Evolutionary conservation across 2,329 filamentous ascomycete genomes (phyloP), one percentile per base, ranked within the genome.

Genomic region (Xylariaceae sp.): DNA sequence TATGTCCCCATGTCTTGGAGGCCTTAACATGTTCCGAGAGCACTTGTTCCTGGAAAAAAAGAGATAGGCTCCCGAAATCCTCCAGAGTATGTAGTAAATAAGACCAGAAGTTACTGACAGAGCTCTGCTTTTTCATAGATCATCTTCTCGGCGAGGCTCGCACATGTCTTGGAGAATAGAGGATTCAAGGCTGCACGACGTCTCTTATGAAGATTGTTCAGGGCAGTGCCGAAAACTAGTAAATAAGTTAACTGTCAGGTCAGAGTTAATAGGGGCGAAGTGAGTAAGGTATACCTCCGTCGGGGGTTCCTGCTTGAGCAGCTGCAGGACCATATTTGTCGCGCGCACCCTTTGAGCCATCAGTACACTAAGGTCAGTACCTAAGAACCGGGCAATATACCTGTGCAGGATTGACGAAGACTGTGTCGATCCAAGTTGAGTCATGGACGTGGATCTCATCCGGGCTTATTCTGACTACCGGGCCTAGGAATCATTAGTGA

Each of bases 401-500:
- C 14, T 55, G 50, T 35, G 45, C 42, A 15, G 47, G 32, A 18
- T 42, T 33, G 11, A 27, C 44, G 3, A 55, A 27, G 5, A 57
- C 43, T 6, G 30, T 51, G 30, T 57, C 54, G 19, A 49, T 32
- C 52, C 52, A 57, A 32, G 47, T 9, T 32, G 52, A 11, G 15
- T 57, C 54, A 9, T 42, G 47, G 18, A 56, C 42, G 35, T 56
- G 54, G 43, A 81, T 68, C 57, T 81, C 77, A 32, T 78, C 71
- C 0, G 78, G 78, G 0, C 75, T 75, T 7, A 81, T 71, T 0
- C 78, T 69, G n/a, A 82, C 78, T 2, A 71, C 64, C 0, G 74
- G 69, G 0, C 78, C 78, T 55, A 5, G 67, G 63, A 58, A 75
- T 68, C 2, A 17, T 11, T 11, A 47, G 45, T 49, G 41, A n/a